Percentiles rank a stretch among this genome's conserved stretches.
phyloP scores from a whole-genome alignment of 1,139 yeast genomes.

The Hemisphaericaspora xylofermentans region DNA sequence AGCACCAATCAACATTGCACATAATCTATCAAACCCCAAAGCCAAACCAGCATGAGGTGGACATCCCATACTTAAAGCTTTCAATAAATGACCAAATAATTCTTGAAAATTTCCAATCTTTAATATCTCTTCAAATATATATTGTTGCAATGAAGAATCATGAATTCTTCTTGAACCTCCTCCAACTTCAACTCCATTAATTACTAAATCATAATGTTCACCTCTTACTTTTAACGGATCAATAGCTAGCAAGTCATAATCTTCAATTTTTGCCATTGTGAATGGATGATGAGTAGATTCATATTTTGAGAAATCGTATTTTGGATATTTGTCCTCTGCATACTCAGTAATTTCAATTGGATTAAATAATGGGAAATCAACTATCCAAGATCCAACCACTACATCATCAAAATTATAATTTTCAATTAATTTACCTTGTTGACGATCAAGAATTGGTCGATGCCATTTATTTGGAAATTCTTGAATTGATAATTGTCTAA shows the following conservation, averaged over 20 bases:
- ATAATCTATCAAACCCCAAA: conserved; percentile 87
- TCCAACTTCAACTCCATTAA: conserved; percentile 94
- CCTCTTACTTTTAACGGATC: conserved; percentile 73
- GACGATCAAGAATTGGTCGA: conserved; percentile 34
- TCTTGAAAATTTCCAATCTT: conserved; percentile 53
- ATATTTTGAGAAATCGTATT: conserved; percentile 46
- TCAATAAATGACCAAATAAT: conserved; percentile 83
- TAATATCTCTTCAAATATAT: conserved; percentile 58
- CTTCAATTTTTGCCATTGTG: conserved; percentile 81
- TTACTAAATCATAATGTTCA: conserved; percentile 91
- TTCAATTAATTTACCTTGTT: conserved; percentile 13
- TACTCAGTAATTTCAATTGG: conserved; percentile 57
- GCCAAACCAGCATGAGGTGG: conserved; percentile 99
- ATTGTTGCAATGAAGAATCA: conserved; percentile 73
- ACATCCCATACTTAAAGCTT: conserved; percentile 85
- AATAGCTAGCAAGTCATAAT: conserved; percentile 53
- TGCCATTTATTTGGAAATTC: conserved; percentile 53
- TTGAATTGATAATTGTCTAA: conserved; percentile 70
- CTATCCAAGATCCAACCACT: conserved; percentile 82
- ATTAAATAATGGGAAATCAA: conserved; percentile 85
- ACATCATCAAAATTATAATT: conserved; percentile 24
- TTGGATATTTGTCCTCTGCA: conserved; percentile 50
- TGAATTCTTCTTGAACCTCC: conserved; percentile 98
- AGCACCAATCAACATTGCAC: conserved; percentile 82
- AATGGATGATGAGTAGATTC: conserved; percentile 95